A percentile compares a stretch with the other conserved stretches of the same genome.
Conservation (phyloP, 129 eudicot genomes). For the Daucus carota region DH1_v3.0 NC_030381.2:39468001-39468500, state of each 20-base stretch:
- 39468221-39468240: neutral
- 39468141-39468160: conserved; percentile 83
- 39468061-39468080: conserved; percentile 55
- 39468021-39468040: conserved; percentile 73
- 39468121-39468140: conserved; percentile 48
- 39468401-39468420: neutral
- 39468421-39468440: neutral
- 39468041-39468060: conserved; percentile 53
- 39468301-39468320: conserved; percentile 1
- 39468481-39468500: neutral
- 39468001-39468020: no score
- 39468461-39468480: neutral
- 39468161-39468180: conserved; percentile 2
- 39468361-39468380: neutral
- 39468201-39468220: no score
- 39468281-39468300: neutral
- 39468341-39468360: neutral
- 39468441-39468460: neutral
- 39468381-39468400: neutral
- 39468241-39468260: neutral
- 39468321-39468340: neutral
- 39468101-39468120: conserved; percentile 89
- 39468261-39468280: neutral
- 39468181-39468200: no score
- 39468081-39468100: conserved; percentile 62